phyloP scores from a whole-genome alignment of 2,329 filamentous ascomycete genomes.

The Penicillium expansum region DNA sequence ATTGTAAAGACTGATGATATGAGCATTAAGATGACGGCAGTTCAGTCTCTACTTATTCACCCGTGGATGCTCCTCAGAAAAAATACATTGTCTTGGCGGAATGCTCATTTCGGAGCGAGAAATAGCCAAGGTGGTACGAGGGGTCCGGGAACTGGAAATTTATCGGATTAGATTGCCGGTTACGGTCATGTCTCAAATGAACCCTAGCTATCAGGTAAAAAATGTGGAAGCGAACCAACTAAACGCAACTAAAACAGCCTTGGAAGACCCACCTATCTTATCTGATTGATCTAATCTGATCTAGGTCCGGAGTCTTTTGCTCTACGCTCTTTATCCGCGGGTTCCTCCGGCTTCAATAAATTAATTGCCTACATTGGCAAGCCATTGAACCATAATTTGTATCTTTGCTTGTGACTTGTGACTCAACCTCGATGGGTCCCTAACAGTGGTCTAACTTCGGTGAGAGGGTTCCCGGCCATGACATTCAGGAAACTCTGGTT shows the following conservation, averaged over 20 bases:
- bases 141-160: neutral
- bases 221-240: neutral
- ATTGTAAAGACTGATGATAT: neutral
- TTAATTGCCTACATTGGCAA: neutral
- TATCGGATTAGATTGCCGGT: neutral
- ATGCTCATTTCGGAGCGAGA: neutral
- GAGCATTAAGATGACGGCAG: neutral
- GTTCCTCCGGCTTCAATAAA: neutral
- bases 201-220: neutral
- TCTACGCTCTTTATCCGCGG: neutral
- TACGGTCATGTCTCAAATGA: neutral
- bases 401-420: neutral
- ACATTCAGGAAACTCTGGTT: neutral
- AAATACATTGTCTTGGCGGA: neutral
- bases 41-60: neutral
- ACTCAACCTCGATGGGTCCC: neutral
- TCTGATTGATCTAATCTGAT: constrained; percentile 1
- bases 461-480: neutral
- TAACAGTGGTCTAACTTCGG: neutral
- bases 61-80: neutral
- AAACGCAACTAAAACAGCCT: neutral
- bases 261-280: neutral
- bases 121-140: neutral
- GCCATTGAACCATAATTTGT: neutral
- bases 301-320: neutral